These are phyloP conservation scores for Epithemia pelagica DNA, from an alignment of 108 stramenopile genomes.

Conservation along the genomic window DNA sequence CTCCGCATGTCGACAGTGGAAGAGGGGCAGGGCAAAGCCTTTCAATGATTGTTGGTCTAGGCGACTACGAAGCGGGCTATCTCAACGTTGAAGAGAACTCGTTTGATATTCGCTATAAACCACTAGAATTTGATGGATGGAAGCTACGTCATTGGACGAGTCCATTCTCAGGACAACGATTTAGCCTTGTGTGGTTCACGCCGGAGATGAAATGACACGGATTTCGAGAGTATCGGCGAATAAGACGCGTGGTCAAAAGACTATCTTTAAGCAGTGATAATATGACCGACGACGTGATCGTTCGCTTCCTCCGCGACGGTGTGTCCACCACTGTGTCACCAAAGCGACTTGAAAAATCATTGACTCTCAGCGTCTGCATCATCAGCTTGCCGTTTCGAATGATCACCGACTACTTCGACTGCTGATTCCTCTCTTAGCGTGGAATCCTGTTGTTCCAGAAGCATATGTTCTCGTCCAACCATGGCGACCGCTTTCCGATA, in stretches of 20 bases:
- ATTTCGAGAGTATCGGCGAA: too few species aligned
- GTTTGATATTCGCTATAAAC: slow-evolving; percentile 72
- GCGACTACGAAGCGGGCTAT: slow-evolving; percentile 82
- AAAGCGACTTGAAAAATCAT: too few species aligned
- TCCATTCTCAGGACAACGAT: slow-evolving; percentile 80
- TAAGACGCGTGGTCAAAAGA: neutral
- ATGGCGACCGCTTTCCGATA: slow-evolving; percentile 2
- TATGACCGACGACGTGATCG: neutral
- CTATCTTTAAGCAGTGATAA: neutral
- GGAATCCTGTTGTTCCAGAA: neutral
- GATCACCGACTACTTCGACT: neutral
- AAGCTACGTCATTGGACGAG: slow-evolving; percentile 83
- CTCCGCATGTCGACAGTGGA: slow-evolving; percentile 89
- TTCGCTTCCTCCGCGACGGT: neutral
- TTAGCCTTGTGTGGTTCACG: slow-evolving; percentile 89
- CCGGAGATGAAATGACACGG: slow-evolving; percentile 31
- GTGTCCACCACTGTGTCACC: too few species aligned
- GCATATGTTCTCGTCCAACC: slow-evolving; percentile 1
- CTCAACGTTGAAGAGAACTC: slow-evolving; percentile 62
- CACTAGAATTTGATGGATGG: slow-evolving; percentile 91
- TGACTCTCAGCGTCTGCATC: too few species aligned
- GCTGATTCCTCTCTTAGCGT: neutral
- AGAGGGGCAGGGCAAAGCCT: slow-evolving; percentile 72
- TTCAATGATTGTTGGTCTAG: slow-evolving; percentile 87
- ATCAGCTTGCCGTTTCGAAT: too few species aligned